These are phyloP conservation scores for Podosphaera leucotricha DNA, from an alignment of 2,329 filamentous ascomycete genomes.

Conservation along the genomic window DNA sequence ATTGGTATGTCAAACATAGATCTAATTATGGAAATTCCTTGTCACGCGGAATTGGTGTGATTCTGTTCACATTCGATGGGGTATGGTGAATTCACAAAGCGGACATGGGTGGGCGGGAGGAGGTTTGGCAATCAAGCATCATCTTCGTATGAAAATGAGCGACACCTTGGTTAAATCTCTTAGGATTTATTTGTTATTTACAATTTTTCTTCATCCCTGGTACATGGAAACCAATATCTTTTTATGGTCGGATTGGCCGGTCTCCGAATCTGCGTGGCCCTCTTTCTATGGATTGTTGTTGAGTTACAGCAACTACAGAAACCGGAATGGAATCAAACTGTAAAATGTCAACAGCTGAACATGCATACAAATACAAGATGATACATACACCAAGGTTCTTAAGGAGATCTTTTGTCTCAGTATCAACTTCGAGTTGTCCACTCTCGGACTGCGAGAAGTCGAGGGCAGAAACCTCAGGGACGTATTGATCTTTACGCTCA, in stretches of 20 bases:
- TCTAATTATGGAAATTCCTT: no score
- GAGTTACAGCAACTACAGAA: slow-evolving; percentile 77
- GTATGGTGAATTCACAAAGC: no score
- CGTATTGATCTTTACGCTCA: slow-evolving; percentile 99
- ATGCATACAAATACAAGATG: background rate
- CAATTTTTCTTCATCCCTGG: slow-evolving; percentile 7
- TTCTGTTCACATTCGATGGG: no score
- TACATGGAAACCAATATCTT: slow-evolving; percentile 3
- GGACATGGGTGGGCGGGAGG: slow-evolving; percentile 13
- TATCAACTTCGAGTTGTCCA: slow-evolving; percentile 83
- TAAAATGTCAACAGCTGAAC: slow-evolving; percentile 1
- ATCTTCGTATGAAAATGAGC: slow-evolving; percentile 53
- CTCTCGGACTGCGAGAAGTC: slow-evolving; percentile 93
- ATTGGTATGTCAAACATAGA: no score
- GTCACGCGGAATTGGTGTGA: no score
- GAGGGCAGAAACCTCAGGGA: slow-evolving; percentile 93
- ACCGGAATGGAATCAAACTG: slow-evolving; percentile 95
- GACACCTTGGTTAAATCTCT: slow-evolving; percentile 59
- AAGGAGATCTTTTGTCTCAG: slow-evolving; percentile 95
- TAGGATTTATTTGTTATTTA: slow-evolving; percentile 32
- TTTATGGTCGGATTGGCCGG: slow-evolving; percentile 27
- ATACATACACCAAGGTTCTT: slow-evolving; percentile 92
- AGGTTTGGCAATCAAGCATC: slow-evolving; percentile 82
- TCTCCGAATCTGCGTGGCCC: slow-evolving; percentile 49
- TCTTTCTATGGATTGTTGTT: slow-evolving; percentile 70